These are phyloP conservation scores for Colletotrichum falcatum DNA, from an alignment of 2,329 filamentous ascomycete species.

Conservation along the genomic window DNA sequence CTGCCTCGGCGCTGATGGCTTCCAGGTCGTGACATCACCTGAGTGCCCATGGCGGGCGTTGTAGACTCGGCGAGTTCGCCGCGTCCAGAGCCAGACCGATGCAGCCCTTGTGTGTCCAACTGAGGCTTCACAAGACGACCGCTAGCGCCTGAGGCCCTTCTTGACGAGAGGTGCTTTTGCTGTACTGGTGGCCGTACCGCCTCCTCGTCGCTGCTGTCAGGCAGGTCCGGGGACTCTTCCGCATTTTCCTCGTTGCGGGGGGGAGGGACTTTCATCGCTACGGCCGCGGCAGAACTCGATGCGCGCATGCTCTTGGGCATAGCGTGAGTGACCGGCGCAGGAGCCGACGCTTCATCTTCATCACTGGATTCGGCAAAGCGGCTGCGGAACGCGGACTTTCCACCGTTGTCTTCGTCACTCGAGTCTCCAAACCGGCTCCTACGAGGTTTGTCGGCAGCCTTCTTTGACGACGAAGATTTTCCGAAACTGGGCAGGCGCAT, in stretches of 20 bases:
- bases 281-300: constrained; percentile 51
- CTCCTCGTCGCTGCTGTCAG: constrained; percentile 69
- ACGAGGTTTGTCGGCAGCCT: constrained; percentile 47
- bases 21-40: constrained; percentile 45
- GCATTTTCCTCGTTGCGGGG: constrained; percentile 57
- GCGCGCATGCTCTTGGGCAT: constrained; percentile 51
- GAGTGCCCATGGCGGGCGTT: constrained; percentile 42
- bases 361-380: constrained; percentile 81
- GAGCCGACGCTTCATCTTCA: constrained; percentile 71
- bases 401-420: constrained; percentile 68
- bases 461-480: constrained; percentile 50
- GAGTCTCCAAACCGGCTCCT: constrained; percentile 72
- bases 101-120: constrained; percentile 46
- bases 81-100: constrained; percentile 57
- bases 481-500: constrained; percentile 59
- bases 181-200: neutral
- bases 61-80: constrained; percentile 48
- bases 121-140: constrained; percentile 43
- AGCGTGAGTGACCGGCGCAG: constrained; percentile 76
- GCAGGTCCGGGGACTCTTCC: constrained; percentile 67
- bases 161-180: constrained; percentile 44
- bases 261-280: constrained; percentile 50
- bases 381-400: constrained; percentile 58
- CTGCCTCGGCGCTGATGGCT: constrained; percentile 58
- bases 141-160: constrained; percentile 30